Conservation (phyloP, 2,329 filamentous ascomycete genomes). For the Monilinia fructigena region DNA sequence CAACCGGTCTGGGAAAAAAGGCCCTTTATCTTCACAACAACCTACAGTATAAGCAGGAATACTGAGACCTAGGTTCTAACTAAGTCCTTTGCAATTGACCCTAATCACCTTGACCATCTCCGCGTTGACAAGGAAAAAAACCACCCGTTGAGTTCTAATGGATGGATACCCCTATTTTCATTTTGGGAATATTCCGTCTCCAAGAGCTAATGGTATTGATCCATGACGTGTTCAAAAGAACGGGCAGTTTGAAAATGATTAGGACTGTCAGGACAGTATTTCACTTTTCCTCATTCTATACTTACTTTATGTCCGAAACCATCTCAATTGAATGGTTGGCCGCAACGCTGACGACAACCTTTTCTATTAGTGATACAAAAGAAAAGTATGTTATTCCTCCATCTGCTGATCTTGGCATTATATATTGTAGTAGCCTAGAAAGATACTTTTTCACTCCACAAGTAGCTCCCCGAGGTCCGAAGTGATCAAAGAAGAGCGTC, state of each 20-base stretch:
- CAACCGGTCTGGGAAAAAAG: neutral
- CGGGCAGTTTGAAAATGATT: constrained; percentile 6
- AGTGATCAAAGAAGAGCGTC: neutral
- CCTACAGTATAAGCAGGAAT: neutral
- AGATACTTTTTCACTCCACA: neutral
- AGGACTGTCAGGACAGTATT: neutral
- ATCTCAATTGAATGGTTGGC: neutral
- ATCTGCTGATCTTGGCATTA: constrained; percentile 2
- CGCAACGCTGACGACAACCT: neutral
- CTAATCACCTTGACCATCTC: neutral
- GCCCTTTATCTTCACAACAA: constrained; percentile 11
- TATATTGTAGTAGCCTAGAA: neutral
- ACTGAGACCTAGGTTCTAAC: constrained; percentile 8
- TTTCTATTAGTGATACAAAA: neutral
- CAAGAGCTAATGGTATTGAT: neutral
- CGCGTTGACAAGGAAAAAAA: neutral
- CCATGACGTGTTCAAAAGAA: constrained; percentile 21
- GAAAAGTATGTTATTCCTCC: neutral
- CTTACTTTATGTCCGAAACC: constrained; percentile 11
- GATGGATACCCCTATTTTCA: neutral
- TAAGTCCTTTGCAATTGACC: neutral
- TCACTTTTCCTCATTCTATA: neutral
- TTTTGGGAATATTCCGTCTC: neutral
- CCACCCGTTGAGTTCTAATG: neutral
- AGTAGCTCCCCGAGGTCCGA: neutral